Percentiles rank a stretch among this genome's conserved stretches.
These are phyloP conservation scores for Pelargonium myrrhifolium DNA, from an alignment of 441 rosid species.

Conservation along the genomic window DNA sequence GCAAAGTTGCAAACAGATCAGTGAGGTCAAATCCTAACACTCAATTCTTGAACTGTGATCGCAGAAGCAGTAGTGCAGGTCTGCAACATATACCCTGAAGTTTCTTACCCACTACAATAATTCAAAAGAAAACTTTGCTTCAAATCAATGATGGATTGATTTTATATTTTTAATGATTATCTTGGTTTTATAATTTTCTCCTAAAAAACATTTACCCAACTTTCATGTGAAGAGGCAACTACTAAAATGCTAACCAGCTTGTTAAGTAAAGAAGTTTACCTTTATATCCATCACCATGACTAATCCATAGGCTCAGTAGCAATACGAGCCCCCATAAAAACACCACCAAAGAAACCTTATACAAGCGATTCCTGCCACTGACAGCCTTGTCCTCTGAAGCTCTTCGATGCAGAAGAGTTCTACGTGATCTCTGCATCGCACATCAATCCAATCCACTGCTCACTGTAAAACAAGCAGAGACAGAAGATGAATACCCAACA, in stretches of 20 bases:
- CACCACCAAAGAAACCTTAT: slow-evolving; percentile 61
- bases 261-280: slow-evolving; percentile 31
- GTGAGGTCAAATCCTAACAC: too few species aligned
- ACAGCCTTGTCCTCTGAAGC: slow-evolving; percentile 35
- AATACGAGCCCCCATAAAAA: slow-evolving; percentile 66
- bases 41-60: too few species aligned
- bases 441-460: slow-evolving; percentile 40
- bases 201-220: not conserved
- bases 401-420: slow-evolving; percentile 73
- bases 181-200: not conserved
- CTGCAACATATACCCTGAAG: too few species aligned
- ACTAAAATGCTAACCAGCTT: not conserved
- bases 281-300: slow-evolving; percentile 47
- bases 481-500: slow-evolving; percentile 11
- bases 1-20: too few species aligned
- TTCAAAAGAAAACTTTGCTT: too few species aligned
- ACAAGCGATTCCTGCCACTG: slow-evolving; percentile 37
- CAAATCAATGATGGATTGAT: too few species aligned
- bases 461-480: not conserved
- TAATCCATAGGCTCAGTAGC: slow-evolving; percentile 57
- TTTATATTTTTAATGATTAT: too few species aligned
- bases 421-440: slow-evolving; percentile 87
- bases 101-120: too few species aligned
- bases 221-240: too few species aligned
- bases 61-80: too few species aligned